phyloP scores from a whole-genome alignment of 176 grass and related monocot species.

The Triticum dicoccoides region DNA sequence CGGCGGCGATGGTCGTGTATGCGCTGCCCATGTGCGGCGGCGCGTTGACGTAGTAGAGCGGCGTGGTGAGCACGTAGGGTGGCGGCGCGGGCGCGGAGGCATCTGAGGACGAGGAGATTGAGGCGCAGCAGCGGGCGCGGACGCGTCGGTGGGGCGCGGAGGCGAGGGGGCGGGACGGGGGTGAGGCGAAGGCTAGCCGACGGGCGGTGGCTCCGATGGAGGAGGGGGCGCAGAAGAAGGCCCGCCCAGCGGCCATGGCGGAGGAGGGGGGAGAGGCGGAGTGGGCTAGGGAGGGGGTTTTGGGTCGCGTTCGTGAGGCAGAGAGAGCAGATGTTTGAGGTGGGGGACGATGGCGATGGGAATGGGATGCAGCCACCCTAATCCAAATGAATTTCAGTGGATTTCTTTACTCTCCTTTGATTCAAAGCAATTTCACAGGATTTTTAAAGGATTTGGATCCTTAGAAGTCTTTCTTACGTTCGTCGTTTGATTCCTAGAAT shows the following conservation, averaged over 20 bases:
- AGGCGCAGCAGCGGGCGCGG: conserved; percentile 30
- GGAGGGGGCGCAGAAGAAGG: conserved; percentile 53
- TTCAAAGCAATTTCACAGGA: too few relatives aligned
- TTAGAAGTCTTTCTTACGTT: too few relatives aligned
- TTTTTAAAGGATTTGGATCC: background rate
- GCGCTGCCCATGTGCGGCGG: conserved; percentile 98
- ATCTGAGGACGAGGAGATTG: conserved; percentile 34
- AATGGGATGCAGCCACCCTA: background rate
- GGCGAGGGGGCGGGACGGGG: background rate
- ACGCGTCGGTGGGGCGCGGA: conserved; percentile 13
- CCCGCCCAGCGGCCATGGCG: conserved; percentile 85
- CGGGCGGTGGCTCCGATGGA: conserved; percentile 45
- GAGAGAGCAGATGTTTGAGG: background rate
- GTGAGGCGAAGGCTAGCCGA: conserved; percentile 13
- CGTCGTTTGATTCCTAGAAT: too few relatives aligned
- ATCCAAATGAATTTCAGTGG: background rate
- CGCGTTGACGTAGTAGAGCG: conserved; percentile 96
- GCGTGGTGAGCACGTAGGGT: conserved; percentile 79
- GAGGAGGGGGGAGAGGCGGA: background rate
- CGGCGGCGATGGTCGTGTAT: conserved; percentile 95
- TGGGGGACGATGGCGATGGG: background rate
- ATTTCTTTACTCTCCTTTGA: too few relatives aligned
- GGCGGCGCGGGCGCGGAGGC: conserved; percentile 9
- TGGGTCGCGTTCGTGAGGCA: conserved; percentile 33
- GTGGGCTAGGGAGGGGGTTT: conserved; percentile 26